Evolutionary conservation across 129 eudicot genomes (phyloP).

Genomic region (Saussurea involucrata): DNA sequence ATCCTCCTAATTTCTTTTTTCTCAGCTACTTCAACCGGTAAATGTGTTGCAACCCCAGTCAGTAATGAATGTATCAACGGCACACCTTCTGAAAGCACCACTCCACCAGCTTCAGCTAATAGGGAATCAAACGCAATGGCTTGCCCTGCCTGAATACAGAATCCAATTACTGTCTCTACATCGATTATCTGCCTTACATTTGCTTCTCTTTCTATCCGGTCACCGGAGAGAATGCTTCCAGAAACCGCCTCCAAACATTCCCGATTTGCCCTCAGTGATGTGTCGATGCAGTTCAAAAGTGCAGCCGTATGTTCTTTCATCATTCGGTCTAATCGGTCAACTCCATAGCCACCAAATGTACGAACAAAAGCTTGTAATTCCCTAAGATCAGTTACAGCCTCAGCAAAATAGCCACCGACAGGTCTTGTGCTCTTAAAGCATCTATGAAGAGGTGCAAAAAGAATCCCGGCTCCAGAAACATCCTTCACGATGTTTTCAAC

Average conservation of each 20-base stretch:
- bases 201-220: slow-evolving; percentile 75
- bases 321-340: slow-evolving; percentile 79
- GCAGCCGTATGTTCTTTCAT: slow-evolving; percentile 97
- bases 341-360: slow-evolving; percentile 87
- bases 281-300: slow-evolving; percentile 88
- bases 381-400: slow-evolving; percentile 67
- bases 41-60: slow-evolving; percentile 51
- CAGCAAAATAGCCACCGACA: slow-evolving; percentile 93
- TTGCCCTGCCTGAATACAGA: slow-evolving; percentile 96
- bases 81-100: slow-evolving; percentile 89
- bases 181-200: slow-evolving; percentile 78
- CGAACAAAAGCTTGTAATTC: slow-evolving; percentile 88
- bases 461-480: slow-evolving; percentile 77
- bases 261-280: slow-evolving; percentile 83
- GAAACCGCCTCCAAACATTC: slow-evolving; percentile 82
- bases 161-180: slow-evolving; percentile 84
- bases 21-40: slow-evolving; percentile 84
- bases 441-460: slow-evolving; percentile 73
- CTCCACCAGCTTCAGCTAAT: slow-evolving; percentile 83
- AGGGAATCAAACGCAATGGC: slow-evolving; percentile 81
- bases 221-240: slow-evolving; percentile 83
- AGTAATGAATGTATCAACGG: slow-evolving; percentile 77
- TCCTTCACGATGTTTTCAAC: slow-evolving; percentile 91
- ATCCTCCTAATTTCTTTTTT: slow-evolving; percentile 76
- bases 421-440: slow-evolving; percentile 92